A percentile compares a stretch with the other conserved stretches of the same genome.
Conservation (phyloP, 139 green algal species). For the Auxenochlorella pyrenoidosa region DNA sequence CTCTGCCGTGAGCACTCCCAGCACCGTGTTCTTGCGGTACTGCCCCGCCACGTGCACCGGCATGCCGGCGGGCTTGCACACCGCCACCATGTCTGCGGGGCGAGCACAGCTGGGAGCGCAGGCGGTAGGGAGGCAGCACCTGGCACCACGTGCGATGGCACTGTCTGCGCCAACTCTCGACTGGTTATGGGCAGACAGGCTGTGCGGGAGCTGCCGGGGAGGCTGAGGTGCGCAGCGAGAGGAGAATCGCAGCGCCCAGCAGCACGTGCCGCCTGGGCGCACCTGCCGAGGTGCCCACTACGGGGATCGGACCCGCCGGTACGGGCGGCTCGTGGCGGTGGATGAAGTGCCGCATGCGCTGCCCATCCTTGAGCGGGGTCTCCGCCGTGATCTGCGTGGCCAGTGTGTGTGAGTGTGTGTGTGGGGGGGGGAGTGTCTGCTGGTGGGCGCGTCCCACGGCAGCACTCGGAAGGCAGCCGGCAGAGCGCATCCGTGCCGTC, state of each 20-base stretch:
- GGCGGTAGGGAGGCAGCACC: neutral
- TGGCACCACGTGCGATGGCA: neutral
- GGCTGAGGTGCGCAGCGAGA: neutral
- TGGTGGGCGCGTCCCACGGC: too few species aligned
- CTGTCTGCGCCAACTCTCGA: too few species aligned
- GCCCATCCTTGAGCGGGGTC: conserved; percentile 51
- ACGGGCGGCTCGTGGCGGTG: conserved; percentile 92
- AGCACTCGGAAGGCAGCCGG: too few species aligned
- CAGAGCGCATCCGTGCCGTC: too few species aligned
- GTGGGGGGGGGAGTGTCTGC: too few species aligned
- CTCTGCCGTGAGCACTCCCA: conserved; percentile 74
- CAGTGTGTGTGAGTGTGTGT: neutral
- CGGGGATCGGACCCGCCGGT: conserved; percentile 49
- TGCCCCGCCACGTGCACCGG: conserved; percentile 92
- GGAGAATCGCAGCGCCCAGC: neutral
- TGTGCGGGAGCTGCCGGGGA: too few species aligned
- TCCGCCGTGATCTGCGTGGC: neutral
- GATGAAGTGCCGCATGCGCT: conserved; percentile 77
- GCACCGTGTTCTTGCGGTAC: conserved; percentile 95
- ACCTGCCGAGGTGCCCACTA: conserved; percentile 18
- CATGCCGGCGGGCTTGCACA: conserved; percentile 84
- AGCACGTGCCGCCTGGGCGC: too few species aligned
- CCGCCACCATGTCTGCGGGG: conserved; percentile 65
- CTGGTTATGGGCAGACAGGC: too few species aligned
- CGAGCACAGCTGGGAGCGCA: conserved; percentile 2